Evolutionary conservation across 345 rosid species (phyloP).

Genomic region (Anastatica hierochuntica): DNA sequence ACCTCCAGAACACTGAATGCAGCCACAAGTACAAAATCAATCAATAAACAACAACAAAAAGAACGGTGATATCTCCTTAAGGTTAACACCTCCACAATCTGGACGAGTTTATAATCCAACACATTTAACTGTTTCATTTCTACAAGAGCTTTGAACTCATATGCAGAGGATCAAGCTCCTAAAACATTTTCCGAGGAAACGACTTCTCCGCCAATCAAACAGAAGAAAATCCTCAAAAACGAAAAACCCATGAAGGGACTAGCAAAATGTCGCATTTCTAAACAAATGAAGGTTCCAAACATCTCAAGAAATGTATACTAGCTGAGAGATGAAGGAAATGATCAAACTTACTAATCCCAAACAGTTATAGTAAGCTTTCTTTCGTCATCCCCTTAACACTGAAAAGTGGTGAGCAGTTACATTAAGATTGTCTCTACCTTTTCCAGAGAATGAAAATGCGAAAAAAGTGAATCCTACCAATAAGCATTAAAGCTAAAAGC

Average conservation of each 20-base stretch:
- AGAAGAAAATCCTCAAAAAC: background rate
- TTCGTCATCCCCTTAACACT: background rate
- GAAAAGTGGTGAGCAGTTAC: constrained; percentile 12
- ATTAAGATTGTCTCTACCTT: constrained; percentile 19
- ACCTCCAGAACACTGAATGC: constrained; percentile 19
- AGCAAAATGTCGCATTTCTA: background rate
- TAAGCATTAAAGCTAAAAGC: constrained; percentile 21
- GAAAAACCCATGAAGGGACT: background rate
- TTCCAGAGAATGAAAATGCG: background rate
- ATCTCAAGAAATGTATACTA: background rate
- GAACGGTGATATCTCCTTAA: background rate
- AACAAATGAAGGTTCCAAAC: background rate
- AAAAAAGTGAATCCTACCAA: constrained; percentile 10
- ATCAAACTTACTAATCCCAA: background rate
- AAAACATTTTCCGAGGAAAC: too few relatives aligned
- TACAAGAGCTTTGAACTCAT: too few relatives aligned
- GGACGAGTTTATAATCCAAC: background rate
- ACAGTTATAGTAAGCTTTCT: background rate
- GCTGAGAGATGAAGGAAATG: background rate
- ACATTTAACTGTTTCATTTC: too few relatives aligned
- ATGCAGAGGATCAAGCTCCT: too few relatives aligned
- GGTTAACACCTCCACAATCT: background rate
- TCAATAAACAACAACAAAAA: background rate
- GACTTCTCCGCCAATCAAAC: too few relatives aligned
- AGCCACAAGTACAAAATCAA: constrained; percentile 6